Percentiles rank a stretch among this genome's conserved stretches.
These are phyloP conservation scores for Sinapis alba DNA, from an alignment of 441 rosid genomes.

Conservation along the genomic window DNA sequence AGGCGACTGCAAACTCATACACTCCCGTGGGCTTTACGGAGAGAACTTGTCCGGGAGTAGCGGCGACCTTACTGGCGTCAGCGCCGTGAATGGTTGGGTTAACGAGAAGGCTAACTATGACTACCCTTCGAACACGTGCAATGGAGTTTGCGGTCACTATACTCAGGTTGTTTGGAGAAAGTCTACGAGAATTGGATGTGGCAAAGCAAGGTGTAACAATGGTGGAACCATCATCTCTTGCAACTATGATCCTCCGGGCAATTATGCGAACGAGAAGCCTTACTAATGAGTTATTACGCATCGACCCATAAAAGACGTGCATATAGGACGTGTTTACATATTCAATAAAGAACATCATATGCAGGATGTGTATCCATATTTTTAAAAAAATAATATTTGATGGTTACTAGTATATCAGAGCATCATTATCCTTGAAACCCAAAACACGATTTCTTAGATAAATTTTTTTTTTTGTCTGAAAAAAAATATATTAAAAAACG, in stretches of 20 bases:
- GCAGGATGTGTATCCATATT: conserved; percentile 5
- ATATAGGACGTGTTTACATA: neutral
- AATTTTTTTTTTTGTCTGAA: too few relatives aligned
- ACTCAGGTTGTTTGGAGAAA: conserved; percentile 48
- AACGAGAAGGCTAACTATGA: conserved; percentile 37
- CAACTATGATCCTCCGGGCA: conserved; percentile 41
- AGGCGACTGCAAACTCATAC: conserved; percentile 35
- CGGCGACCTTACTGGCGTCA: conserved; percentile 19
- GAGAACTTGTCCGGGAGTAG: conserved; percentile 22
- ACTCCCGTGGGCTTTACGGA: conserved; percentile 32
- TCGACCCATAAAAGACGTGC: neutral
- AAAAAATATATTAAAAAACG: too few relatives aligned
- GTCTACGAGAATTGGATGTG: conserved; percentile 44
- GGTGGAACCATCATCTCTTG: conserved; percentile 41
- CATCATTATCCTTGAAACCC: too few relatives aligned
- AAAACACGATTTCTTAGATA: too few relatives aligned
- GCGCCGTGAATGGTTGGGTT: conserved; percentile 42
- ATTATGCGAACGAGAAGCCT: conserved; percentile 23
- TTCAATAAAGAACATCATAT: conserved; percentile 14
- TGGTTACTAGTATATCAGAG: neutral
- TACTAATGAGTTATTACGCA: conserved; percentile 16
- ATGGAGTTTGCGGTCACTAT: conserved; percentile 35
- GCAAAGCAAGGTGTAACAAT: conserved; percentile 33
- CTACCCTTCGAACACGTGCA: conserved; percentile 31
- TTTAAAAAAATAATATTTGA: neutral